Conservation (phyloP, 2,329 filamentous ascomycete genomes). For the Xylaria sp. region DNA sequence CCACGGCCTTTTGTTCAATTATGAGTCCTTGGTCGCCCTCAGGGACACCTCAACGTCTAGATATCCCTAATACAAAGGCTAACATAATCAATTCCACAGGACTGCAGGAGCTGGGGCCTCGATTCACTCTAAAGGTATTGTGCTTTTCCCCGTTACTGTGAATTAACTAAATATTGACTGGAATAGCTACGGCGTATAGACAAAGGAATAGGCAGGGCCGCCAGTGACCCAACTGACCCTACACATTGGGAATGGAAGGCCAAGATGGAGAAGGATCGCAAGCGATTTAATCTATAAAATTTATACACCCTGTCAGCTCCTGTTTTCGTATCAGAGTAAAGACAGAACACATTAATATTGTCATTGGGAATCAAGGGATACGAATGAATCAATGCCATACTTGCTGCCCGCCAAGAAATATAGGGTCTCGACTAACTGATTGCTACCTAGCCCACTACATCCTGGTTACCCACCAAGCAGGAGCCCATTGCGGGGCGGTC, state of each 20-base stretch:
- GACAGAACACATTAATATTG: not conserved
- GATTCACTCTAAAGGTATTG: constrained; percentile 82
- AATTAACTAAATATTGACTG: constrained; percentile 14
- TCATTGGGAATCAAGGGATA: not conserved
- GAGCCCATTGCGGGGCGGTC: constrained; percentile 15
- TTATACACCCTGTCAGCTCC: not conserved
- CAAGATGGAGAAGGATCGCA: constrained; percentile 89
- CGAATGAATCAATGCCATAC: not conserved
- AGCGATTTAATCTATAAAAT: constrained; percentile 86
- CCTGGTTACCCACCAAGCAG: not conserved
- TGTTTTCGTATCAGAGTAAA: not conserved
- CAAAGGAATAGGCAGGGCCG: constrained; percentile 80
- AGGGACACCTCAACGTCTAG: too few species aligned
- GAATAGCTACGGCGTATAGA: constrained; percentile 71
- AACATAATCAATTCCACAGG: constrained; percentile 57
- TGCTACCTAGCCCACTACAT: not conserved
- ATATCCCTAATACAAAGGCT: constrained; percentile 18
- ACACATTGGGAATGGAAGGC: constrained; percentile 98
- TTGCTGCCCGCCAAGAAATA: not conserved
- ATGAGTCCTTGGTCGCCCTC: not conserved
- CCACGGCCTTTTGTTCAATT: not conserved
- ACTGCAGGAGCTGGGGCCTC: constrained; percentile 88
- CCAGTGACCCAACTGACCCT: constrained; percentile 76
- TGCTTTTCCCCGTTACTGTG: not conserved
- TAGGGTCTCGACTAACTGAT: not conserved